Percentiles rank a stretch among this genome's conserved stretches.
phyloP scores from a whole-genome alignment of 192 early-diverging fungal genomes.

The Coemansia reversa region DNA sequence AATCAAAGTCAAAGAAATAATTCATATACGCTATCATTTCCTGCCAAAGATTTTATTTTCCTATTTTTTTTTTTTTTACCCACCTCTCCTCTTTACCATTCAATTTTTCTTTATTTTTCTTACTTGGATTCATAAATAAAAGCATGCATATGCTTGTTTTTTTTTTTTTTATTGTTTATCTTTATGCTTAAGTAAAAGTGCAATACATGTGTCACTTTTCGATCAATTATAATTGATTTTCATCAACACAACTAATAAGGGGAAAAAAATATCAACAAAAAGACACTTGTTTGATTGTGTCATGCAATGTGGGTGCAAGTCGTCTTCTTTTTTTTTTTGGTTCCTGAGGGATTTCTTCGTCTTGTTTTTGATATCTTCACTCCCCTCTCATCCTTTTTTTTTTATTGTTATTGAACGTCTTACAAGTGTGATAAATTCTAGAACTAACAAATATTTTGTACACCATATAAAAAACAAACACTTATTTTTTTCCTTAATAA shows the following conservation, averaged over 20 bases:
- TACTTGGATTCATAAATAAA: background rate
- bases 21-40: background rate
- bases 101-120: constrained; percentile 4
- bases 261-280: no score
- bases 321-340: background rate
- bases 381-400: background rate
- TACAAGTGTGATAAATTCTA: background rate
- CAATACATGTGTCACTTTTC: no score
- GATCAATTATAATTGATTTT: no score
- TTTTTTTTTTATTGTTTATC: no score
- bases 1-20: constrained; percentile 19
- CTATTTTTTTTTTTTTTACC: no score
- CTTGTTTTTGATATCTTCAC: no score
- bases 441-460: background rate
- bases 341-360: background rate
- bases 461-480: no score
- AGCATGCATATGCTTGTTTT: background rate
- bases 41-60: background rate
- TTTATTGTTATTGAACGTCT: background rate
- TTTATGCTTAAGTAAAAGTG: no score
- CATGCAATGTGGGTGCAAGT: no score
- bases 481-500: no score
- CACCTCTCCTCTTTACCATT: background rate
- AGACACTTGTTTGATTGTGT: no score
- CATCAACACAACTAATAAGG: no score